phyloP scores from a whole-genome alignment of 1,284 basidiomycete species.

The Irpex sp. region DNA sequence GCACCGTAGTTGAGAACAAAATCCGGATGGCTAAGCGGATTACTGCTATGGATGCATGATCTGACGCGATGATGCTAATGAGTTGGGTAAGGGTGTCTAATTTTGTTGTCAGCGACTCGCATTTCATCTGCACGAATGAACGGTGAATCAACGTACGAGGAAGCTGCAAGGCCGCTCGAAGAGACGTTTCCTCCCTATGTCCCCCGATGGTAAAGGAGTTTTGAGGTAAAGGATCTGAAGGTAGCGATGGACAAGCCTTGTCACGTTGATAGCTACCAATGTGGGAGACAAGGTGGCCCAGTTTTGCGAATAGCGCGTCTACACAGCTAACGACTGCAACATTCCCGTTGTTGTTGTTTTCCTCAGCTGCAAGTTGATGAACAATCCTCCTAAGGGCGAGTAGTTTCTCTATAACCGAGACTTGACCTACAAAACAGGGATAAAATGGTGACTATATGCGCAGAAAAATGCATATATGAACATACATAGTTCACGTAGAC shows the following conservation, averaged over 20 bases:
- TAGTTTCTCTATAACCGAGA: conserved; percentile 33
- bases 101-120: no score
- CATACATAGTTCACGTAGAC: neutral
- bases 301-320: conserved; percentile 53
- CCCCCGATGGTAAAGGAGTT: conserved; percentile 25
- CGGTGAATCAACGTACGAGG: conserved; percentile 42
- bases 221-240: neutral
- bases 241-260: neutral
- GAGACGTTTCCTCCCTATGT: conserved; percentile 43
- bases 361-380: conserved; percentile 36
- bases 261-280: neutral
- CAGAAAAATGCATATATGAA: neutral
- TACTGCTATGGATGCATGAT: conserved; percentile 52
- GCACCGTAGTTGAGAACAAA: conserved; percentile 49
- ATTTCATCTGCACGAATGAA: neutral
- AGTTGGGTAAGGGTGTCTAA: conserved; percentile 34
- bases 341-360: conserved; percentile 12
- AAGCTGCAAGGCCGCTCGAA: conserved; percentile 59
- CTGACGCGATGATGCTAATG: conserved; percentile 40
- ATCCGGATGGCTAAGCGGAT: conserved; percentile 53
- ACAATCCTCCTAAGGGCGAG: conserved; percentile 48
- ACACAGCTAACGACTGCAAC: conserved; percentile 54
- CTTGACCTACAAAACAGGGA: conserved; percentile 16
- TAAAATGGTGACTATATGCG: neutral
- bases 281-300: conserved; percentile 38